Evolutionary conservation across 352 stramenopile genomes (phyloP).

Genomic region (Phytophthora crassamura): DNA sequence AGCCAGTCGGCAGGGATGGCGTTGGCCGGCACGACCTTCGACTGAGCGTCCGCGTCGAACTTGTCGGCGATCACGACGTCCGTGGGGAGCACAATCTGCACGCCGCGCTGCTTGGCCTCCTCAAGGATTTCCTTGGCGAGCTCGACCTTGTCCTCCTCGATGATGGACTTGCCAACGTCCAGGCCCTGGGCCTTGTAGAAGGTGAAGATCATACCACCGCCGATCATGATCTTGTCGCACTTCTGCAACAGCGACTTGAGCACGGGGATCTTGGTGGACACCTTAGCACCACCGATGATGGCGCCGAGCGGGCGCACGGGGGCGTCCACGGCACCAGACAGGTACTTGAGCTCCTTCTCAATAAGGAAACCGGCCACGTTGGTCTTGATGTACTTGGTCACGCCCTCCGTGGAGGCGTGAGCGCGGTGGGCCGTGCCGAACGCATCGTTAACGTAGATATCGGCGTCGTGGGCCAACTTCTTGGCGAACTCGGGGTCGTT

Average conservation of each 20-base stretch:
- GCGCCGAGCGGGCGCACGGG: constrained; percentile 94
- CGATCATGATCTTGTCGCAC: constrained; percentile 96
- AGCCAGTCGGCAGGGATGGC: constrained; percentile 97
- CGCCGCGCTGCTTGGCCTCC: constrained; percentile 87
- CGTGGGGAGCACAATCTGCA: constrained; percentile 91
- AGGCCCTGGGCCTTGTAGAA: constrained; percentile 97
- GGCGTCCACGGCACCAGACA: constrained; percentile 88
- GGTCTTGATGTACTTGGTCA: constrained; percentile 95
- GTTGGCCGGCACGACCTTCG: constrained; percentile 70
- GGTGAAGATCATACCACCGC: constrained; percentile 98
- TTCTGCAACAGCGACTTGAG: constrained; percentile 96
- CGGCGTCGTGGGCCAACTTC: constrained; percentile 93
- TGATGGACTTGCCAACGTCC: constrained; percentile 94
- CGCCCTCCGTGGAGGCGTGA: constrained; percentile 97
- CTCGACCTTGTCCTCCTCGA: constrained; percentile 96
- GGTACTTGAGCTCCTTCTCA: constrained; percentile 98
- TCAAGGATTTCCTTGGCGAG: constrained; percentile 93
- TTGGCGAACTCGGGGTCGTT: constrained; percentile 96
- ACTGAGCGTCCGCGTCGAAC: constrained; percentile 71
- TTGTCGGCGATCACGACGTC: constrained; percentile 96
- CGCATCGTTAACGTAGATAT: constrained; percentile 98
- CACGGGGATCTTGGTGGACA: constrained; percentile 97
- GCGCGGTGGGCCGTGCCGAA: constrained; percentile 98
- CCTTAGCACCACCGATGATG: constrained; percentile 97
- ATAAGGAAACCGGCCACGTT: constrained; percentile 96